Evolutionary conservation across 2,329 filamentous ascomycete species (phyloP), one percentile per base, ranked within the genome.

Genomic region (Aspergillus quadricinctus): DNA sequence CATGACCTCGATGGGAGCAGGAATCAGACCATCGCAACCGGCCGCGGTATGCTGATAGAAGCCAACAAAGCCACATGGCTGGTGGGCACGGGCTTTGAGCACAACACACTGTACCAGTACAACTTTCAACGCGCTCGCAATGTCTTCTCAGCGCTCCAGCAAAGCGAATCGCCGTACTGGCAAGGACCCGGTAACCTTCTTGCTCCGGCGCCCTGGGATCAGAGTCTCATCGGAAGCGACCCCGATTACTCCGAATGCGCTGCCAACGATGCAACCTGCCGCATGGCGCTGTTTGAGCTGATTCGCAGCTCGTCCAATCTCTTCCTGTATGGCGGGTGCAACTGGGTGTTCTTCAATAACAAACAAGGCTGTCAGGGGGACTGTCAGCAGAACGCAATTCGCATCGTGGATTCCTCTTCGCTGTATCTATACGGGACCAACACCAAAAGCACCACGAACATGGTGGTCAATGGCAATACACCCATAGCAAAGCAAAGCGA

Each of bases 91-190:
- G 73, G 73, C 1, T 75, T 73, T n/a, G 78, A 80, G 58, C 78
- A 80, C 66, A 71, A 76, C 54, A 72, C 74, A 46, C 66, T 80
- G 2, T 80, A 81, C 65, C 72, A 79, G 57, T 80, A 79, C 67
- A 77, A 79, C 54, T 73, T 80, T 57, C 66, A 75, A 53, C 64
- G 68, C 31, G 74, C 75, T 3, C 61, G 66, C 41, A 76, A 77
- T 49, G 67, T 80, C 52, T 79, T 76, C 57, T 64, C 69, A 10
- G 75, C 67, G 10, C 58, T 72, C 60, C 65, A 69, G 57, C 71
- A 73, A 43, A 64, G 62, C 48, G 69, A 73, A 53, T 66, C 67
- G 0, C 64, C 69, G 1, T 72, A 72, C 68, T 68, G 66, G 57
- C 66, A 71, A 52, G 69, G 72, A 9, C 61, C 65, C 6, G 64